phyloP scores from a whole-genome alignment of 2,329 filamentous ascomycete genomes.

The Penicillium sp. region DNA sequence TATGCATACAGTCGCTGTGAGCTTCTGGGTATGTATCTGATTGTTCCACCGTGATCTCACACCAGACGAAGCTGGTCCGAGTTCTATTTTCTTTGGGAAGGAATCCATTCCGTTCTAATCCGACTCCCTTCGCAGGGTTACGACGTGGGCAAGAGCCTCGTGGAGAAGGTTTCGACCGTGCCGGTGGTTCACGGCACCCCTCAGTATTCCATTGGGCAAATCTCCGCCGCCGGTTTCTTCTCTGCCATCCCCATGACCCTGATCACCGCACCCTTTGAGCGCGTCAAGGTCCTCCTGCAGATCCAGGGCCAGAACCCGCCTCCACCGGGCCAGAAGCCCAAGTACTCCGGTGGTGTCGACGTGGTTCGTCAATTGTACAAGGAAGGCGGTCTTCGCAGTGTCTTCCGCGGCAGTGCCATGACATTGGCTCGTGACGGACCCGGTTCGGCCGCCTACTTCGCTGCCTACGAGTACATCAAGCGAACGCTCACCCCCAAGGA shows the following conservation, averaged over 20 bases:
- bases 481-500: slow-evolving; percentile 77
- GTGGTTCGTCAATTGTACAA: slow-evolving; percentile 90
- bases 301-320: slow-evolving; percentile 88
- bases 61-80: too few relatives aligned
- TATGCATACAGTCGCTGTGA: slow-evolving; percentile 53
- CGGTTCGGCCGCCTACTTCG: slow-evolving; percentile 91
- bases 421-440: slow-evolving; percentile 92
- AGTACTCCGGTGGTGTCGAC: slow-evolving; percentile 79
- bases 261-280: slow-evolving; percentile 98
- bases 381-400: slow-evolving; percentile 81
- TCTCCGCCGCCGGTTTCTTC: slow-evolving; percentile 92
- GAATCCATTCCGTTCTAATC: slow-evolving; percentile 13
- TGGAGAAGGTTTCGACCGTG: slow-evolving; percentile 61
- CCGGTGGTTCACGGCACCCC: slow-evolving; percentile 54
- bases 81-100: too few relatives aligned
- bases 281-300: slow-evolving; percentile 96
- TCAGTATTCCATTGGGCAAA: slow-evolving; percentile 74
- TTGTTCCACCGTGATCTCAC: too few relatives aligned
- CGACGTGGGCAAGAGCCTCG: slow-evolving; percentile 87
- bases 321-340: slow-evolving; percentile 82
- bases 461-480: slow-evolving; percentile 95
- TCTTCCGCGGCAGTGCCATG: slow-evolving; percentile 86
- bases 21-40: slow-evolving; percentile 53
- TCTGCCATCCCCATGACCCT: slow-evolving; percentile 94
- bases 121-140: slow-evolving; percentile 66